A percentile compares a stretch with the other conserved stretches of the same genome.
These are phyloP conservation scores for Nothophaeocryptopus gaeumannii DNA, from an alignment of 2,329 filamentous ascomycete species.

Conservation along the genomic window DNA sequence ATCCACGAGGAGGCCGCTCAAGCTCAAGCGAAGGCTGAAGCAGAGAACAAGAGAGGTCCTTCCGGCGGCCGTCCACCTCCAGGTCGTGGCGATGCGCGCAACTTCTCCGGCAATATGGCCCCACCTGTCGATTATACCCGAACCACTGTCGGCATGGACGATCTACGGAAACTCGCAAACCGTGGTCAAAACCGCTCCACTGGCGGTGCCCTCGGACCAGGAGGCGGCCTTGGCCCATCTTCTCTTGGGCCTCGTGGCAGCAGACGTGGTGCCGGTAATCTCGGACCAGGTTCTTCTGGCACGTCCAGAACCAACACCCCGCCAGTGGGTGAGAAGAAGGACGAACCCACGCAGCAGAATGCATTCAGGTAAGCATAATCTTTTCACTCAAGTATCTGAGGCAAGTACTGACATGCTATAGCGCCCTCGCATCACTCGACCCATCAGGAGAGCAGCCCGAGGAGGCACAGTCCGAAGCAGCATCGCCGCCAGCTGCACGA, in stretches of 20 bases:
- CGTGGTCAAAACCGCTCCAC: slow-evolving; percentile 64
- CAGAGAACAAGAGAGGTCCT: slow-evolving; percentile 57
- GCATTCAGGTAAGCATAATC: slow-evolving; percentile 78
- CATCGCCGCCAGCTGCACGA: slow-evolving; percentile 32
- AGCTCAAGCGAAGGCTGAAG: slow-evolving; percentile 71
- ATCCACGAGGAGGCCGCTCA: slow-evolving; percentile 79
- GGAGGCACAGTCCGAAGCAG: slow-evolving; percentile 51
- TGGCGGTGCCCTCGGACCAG: slow-evolving; percentile 66
- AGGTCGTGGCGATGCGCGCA: slow-evolving; percentile 83
- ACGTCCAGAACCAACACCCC: slow-evolving; percentile 90
- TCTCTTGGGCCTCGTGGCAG: slow-evolving; percentile 77
- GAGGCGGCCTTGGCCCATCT: slow-evolving; percentile 61
- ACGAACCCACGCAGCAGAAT: slow-evolving; percentile 70
- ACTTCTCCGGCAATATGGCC: slow-evolving; percentile 67
- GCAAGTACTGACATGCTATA: slow-evolving; percentile 34
- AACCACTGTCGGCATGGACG: slow-evolving; percentile 87
- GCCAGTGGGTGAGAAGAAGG: slow-evolving; percentile 61
- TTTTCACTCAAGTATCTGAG: slow-evolving; percentile 12
- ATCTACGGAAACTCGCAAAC: slow-evolving; percentile 74
- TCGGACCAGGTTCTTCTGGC: slow-evolving; percentile 59
- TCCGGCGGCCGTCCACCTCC: slow-evolving; percentile 66
- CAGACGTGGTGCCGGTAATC: slow-evolving; percentile 47
- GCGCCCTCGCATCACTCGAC: slow-evolving; percentile 55
- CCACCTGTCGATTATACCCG: slow-evolving; percentile 66
- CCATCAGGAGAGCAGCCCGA: slow-evolving; percentile 58